These are phyloP conservation scores for Didymella segeticola DNA, from an alignment of 2,329 filamentous ascomycete genomes.

Conservation along the genomic window DNA sequence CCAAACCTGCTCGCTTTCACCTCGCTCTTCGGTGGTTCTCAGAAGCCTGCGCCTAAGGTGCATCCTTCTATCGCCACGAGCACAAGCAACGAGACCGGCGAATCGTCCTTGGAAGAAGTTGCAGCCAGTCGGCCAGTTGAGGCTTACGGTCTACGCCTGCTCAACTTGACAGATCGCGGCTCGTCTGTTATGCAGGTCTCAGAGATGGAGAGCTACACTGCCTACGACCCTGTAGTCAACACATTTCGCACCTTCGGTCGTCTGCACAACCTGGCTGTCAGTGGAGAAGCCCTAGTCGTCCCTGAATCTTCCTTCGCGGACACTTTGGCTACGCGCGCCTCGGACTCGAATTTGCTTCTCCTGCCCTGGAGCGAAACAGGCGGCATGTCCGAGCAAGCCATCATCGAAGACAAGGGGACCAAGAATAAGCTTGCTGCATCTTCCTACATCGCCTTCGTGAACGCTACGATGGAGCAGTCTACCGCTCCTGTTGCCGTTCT, in stretches of 20 bases:
- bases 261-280: constrained; percentile 81
- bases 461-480: constrained; percentile 67
- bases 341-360: constrained; percentile 70
- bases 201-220: constrained; percentile 73
- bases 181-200: constrained; percentile 95
- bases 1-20: constrained; percentile 82
- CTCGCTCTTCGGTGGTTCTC: constrained; percentile 72
- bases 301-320: constrained; percentile 81
- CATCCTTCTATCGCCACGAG: constrained; percentile 46
- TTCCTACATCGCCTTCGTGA: constrained; percentile 77
- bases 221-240: constrained; percentile 81
- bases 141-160: constrained; percentile 82
- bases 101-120: constrained; percentile 22
- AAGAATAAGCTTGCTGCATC: constrained; percentile 66
- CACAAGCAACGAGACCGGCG: constrained; percentile 33
- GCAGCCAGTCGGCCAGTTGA: constrained; percentile 62
- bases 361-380: constrained; percentile 91
- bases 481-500: constrained; percentile 77
- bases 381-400: constrained; percentile 70
- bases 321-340: constrained; percentile 71
- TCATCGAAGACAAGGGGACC: constrained; percentile 56
- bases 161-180: constrained; percentile 88
- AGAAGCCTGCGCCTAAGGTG: constrained; percentile 48
- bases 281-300: constrained; percentile 80
- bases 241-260: constrained; percentile 88